phyloP scores from a whole-genome alignment of 805 yeast genomes.

The Candida maris region DNA sequence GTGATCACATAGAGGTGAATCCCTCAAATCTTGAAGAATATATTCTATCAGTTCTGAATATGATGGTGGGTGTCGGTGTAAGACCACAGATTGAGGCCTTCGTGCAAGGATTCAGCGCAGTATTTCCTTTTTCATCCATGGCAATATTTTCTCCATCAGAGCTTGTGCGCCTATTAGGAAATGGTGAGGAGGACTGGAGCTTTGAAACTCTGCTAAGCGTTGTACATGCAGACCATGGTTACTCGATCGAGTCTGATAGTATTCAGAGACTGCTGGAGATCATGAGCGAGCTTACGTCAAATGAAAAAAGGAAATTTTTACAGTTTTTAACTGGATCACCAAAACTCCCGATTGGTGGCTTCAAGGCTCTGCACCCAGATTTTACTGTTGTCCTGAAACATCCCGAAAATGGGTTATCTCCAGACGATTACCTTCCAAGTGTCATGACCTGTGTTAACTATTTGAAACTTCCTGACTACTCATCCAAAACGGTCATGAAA shows the following conservation, averaged over 20 bases:
- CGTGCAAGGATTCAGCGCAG: constrained; percentile 74
- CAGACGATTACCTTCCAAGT: constrained; percentile 87
- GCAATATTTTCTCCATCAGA: constrained; percentile 73
- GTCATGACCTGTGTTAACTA: constrained; percentile 99
- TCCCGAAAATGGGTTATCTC: constrained; percentile 61
- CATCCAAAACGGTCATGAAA: constrained; percentile 56
- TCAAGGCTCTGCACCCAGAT: constrained; percentile 73
- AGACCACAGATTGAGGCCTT: constrained; percentile 62
- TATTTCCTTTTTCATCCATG: constrained; percentile 74
- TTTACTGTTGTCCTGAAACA: constrained; percentile 84
- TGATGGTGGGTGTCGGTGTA: constrained; percentile 62
- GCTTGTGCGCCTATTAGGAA: constrained; percentile 67
- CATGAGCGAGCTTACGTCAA: constrained; percentile 48
- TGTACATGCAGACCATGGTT: constrained; percentile 88
- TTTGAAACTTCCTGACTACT: constrained; percentile 81
- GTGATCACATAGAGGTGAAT: constrained; percentile 48
- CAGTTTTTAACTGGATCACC: constrained; percentile 94
- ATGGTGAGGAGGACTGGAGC: constrained; percentile 85
- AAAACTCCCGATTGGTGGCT: constrained; percentile 90
- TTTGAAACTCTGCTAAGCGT: constrained; percentile 52
- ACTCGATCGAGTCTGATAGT: constrained; percentile 61
- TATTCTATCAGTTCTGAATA: constrained; percentile 52
- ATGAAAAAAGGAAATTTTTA: constrained; percentile 67
- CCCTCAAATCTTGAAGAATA: constrained; percentile 55
- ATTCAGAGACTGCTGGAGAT: constrained; percentile 60